Evolutionary conservation across 2,329 filamentous ascomycete species (phyloP).

Genomic region (Monosporascus sp.): DNA sequence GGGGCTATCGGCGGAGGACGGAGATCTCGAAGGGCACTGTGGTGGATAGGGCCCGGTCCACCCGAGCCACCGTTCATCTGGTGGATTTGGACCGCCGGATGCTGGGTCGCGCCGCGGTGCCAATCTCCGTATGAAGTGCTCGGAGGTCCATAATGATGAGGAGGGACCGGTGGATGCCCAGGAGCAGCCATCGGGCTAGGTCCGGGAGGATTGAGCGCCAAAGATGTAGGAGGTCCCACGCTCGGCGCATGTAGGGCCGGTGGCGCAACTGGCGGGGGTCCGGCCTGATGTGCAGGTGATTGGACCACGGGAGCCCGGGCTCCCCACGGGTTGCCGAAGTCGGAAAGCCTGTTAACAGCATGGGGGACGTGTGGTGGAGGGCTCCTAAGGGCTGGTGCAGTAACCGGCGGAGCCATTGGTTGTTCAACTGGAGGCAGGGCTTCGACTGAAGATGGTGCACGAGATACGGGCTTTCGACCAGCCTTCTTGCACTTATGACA

Average conservation of each 20-base stretch:
- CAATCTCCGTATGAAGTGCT: constrained; percentile 40
- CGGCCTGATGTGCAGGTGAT: constrained; percentile 12
- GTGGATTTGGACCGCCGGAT: constrained; percentile 42
- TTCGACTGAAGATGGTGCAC: constrained; percentile 23
- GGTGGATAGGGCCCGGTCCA: constrained; percentile 21
- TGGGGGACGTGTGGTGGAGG: constrained; percentile 20
- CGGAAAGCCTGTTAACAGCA: constrained; percentile 14
- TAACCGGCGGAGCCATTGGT: constrained; percentile 19
- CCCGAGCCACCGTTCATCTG: constrained; percentile 45
- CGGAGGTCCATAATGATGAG: constrained; percentile 35
- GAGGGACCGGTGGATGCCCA: constrained; percentile 28
- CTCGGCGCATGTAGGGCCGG: constrained; percentile 21
- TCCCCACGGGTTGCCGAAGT: constrained; percentile 18
- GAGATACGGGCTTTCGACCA: constrained; percentile 39
- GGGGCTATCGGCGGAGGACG: constrained; percentile 44
- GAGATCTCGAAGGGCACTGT: constrained; percentile 37
- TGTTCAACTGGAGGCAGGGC: constrained; percentile 22
- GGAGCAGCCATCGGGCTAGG: constrained; percentile 31
- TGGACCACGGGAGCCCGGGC: constrained; percentile 15
- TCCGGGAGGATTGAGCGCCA: constrained; percentile 19
- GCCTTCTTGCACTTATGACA: constrained; percentile 69
- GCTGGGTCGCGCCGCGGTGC: constrained; percentile 45
- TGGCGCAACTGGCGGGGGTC: constrained; percentile 10
- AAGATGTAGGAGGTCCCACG: constrained; percentile 17
- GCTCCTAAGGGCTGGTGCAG: constrained; percentile 18